A percentile compares a stretch with the other conserved stretches of the same genome.
These are phyloP conservation scores for Pythium sukuiense DNA, from an alignment of 352 stramenopile genomes.

Conservation along the genomic window DNA sequence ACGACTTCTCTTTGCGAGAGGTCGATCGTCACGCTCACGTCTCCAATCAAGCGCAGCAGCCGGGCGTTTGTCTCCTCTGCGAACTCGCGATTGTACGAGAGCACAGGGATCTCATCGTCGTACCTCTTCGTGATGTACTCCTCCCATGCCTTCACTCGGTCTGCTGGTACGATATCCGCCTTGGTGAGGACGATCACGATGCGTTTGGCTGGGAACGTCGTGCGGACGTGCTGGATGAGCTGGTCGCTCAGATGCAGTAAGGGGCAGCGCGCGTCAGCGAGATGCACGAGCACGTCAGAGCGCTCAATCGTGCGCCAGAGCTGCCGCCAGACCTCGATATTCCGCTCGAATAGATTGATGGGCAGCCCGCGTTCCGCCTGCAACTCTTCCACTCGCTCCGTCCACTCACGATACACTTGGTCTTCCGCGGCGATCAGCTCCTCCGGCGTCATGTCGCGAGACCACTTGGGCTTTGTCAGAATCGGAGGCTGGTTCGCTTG, in stretches of 20 bases:
- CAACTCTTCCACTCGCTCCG: slow-evolving; percentile 33
- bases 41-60: slow-evolving; percentile 46
- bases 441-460: slow-evolving; percentile 60
- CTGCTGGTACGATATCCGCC: slow-evolving; percentile 93
- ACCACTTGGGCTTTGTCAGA: slow-evolving; percentile 63
- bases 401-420: slow-evolving; percentile 57
- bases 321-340: slow-evolving; percentile 82
- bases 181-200: slow-evolving; percentile 99
- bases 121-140: slow-evolving; percentile 84
- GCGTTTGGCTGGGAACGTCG: slow-evolving; percentile 73
- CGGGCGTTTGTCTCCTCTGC: slow-evolving; percentile 46
- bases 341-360: slow-evolving; percentile 80
- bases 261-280: slow-evolving; percentile 71
- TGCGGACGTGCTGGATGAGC: slow-evolving; percentile 51
- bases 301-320: slow-evolving; percentile 82
- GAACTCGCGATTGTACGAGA: slow-evolving; percentile 70
- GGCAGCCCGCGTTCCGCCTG: slow-evolving; percentile 21
- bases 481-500: slow-evolving; percentile 62
- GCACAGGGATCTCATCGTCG: slow-evolving; percentile 85
- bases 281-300: slow-evolving; percentile 72
- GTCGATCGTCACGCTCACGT: slow-evolving; percentile 31
- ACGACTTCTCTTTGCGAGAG: slow-evolving; percentile 85
- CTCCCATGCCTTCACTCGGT: slow-evolving; percentile 92
- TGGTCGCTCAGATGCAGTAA: slow-evolving; percentile 71
- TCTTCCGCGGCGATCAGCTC: slow-evolving; percentile 60